Percentiles rank a stretch among this genome's conserved stretches.
Conservation (phyloP, 2,329 filamentous ascomycete species). For the Microsporum canis region DNA sequence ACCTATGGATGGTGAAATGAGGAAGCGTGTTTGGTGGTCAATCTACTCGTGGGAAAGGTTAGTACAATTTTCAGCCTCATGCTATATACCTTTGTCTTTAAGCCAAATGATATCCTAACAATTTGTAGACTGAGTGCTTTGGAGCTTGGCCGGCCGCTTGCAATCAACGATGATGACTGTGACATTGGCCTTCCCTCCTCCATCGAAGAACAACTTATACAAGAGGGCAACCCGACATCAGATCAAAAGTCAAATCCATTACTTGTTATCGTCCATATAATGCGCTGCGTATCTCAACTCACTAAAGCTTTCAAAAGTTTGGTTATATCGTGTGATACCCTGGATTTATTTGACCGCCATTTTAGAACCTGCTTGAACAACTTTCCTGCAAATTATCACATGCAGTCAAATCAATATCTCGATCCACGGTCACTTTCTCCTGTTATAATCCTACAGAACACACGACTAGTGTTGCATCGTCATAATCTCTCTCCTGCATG, state of each 20-base stretch:
- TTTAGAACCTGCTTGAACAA: conserved; percentile 62
- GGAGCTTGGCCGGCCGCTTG: conserved; percentile 65
- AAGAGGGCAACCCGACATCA: conserved; percentile 36
- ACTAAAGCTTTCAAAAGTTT: conserved; percentile 58
- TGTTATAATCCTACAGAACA: conserved; percentile 66
- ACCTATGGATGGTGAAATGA: conserved; percentile 70
- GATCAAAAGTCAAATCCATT: conserved; percentile 56
- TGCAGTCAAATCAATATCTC: conserved; percentile 53
- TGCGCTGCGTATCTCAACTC: conserved; percentile 64
- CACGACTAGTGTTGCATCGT: conserved; percentile 73
- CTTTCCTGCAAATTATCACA: conserved; percentile 65
- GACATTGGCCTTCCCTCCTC: conserved; percentile 69
- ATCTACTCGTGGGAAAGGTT: conserved; percentile 81
- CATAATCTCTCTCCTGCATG: conserved; percentile 73
- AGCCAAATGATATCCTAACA: conserved; percentile 17
- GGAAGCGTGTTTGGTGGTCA: conserved; percentile 84
- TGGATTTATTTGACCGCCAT: conserved; percentile 71
- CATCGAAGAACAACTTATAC: conserved; percentile 59
- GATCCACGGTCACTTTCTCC: conserved; percentile 65
- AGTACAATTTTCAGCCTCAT: conserved; percentile 15
- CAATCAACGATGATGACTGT: conserved; percentile 82
- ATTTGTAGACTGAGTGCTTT: conserved; percentile 54
- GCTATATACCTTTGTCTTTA: neutral
- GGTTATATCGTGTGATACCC: conserved; percentile 52
- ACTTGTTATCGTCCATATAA: conserved; percentile 68